These are phyloP conservation scores for Wickerhamomyces mucosus DNA, from an alignment of 805 yeast species.

Conservation along the genomic window DNA sequence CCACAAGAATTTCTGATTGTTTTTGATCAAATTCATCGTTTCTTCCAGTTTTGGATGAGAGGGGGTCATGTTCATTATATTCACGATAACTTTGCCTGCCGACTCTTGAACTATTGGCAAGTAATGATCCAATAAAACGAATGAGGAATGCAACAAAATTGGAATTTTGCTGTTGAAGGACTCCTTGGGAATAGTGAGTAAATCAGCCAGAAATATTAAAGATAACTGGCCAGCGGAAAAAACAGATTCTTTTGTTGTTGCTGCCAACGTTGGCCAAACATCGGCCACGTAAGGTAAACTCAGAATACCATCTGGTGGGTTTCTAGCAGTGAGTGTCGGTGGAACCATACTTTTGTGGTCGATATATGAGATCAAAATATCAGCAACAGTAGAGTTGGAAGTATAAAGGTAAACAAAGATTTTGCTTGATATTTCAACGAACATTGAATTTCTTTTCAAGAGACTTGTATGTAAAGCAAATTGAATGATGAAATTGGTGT, in stretches of 20 bases:
- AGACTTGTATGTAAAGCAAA: constrained; percentile 62
- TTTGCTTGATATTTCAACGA: constrained; percentile 74
- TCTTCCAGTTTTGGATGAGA: constrained; percentile 44
- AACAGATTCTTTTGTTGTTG: constrained; percentile 56
- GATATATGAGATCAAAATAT: constrained; percentile 56
- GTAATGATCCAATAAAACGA: constrained; percentile 84
- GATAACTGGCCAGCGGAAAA: constrained; percentile 86
- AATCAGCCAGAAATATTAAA: constrained; percentile 73
- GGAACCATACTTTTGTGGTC: constrained; percentile 92
- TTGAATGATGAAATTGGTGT: constrained; percentile 62
- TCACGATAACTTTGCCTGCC: constrained; percentile 66
- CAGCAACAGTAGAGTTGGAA: constrained; percentile 40
- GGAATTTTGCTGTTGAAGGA: constrained; percentile 54
- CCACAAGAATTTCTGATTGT: constrained; percentile 53
- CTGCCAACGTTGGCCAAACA: constrained; percentile 45
- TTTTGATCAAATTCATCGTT: constrained; percentile 48
- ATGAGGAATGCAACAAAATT: constrained; percentile 64
- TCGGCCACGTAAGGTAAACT: constrained; percentile 72
- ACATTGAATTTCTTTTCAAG: constrained; percentile 56
- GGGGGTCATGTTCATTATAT: constrained; percentile 50
- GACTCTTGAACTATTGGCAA: constrained; percentile 75
- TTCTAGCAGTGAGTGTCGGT: constrained; percentile 30
- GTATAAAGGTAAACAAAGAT: constrained; percentile 72
- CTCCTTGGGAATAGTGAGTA: constrained; percentile 60
- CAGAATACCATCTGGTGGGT: constrained; percentile 23